Percentiles rank a stretch among this genome's conserved stretches.
phyloP scores from a whole-genome alignment of 495 filamentous ascomycete genomes.

The Jackrogersella multiformis region DNA sequence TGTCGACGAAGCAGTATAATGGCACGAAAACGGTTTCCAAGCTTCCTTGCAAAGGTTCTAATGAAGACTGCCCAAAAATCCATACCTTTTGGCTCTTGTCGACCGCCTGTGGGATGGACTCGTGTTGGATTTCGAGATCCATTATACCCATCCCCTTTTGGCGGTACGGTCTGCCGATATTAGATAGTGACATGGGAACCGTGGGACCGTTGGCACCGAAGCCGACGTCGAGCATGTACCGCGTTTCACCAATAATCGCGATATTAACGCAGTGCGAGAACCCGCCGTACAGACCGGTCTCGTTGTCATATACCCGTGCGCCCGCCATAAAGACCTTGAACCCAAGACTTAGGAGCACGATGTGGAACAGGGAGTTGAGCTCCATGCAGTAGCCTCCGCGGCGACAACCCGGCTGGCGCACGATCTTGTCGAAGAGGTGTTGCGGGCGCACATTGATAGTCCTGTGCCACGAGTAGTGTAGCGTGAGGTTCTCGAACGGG shows the following conservation, averaged over 20 bases:
- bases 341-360: slow-evolving; percentile 69
- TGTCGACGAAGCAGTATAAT: slow-evolving; percentile 55
- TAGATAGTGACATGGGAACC: slow-evolving; percentile 45
- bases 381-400: slow-evolving; percentile 83
- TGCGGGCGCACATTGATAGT: slow-evolving; percentile 64
- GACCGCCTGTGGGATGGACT: slow-evolving; percentile 40
- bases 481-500: slow-evolving; percentile 74
- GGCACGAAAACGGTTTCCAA: no score
- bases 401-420: slow-evolving; percentile 46
- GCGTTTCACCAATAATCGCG: slow-evolving; percentile 60
- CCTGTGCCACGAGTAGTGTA: slow-evolving; percentile 61
- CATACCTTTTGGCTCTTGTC: slow-evolving; percentile 49
- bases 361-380: slow-evolving; percentile 71
- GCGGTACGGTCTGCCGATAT: slow-evolving; percentile 28
- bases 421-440: slow-evolving; percentile 71
- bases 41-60: no score
- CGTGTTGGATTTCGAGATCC: slow-evolving; percentile 39
- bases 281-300: slow-evolving; percentile 14
- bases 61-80: slow-evolving; percentile 52
- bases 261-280: slow-evolving; percentile 74
- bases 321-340: slow-evolving; percentile 62
- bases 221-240: slow-evolving; percentile 74
- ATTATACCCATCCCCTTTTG: not conserved
- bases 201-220: slow-evolving; percentile 64
- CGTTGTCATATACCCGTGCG: slow-evolving; percentile 46